Percentiles rank a stretch among this genome's conserved stretches.
Conservation (phyloP, 1,284 basidiomycete genomes). For the Ceratobasidium sp. region DNA sequence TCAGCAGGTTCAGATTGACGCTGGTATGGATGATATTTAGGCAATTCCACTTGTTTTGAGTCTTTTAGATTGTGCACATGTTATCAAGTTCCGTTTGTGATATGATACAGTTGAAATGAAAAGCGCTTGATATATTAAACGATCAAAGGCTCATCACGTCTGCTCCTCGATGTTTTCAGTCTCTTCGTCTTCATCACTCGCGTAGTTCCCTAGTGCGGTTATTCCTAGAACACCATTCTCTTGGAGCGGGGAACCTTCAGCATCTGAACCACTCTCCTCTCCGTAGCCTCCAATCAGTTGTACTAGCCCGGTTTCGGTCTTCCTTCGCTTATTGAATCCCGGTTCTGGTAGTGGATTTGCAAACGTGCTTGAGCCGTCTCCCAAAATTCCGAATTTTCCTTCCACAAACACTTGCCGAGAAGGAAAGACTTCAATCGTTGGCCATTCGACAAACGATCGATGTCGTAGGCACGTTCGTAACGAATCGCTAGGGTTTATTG, state of each 20-base stretch:
- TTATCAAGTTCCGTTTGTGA: not conserved
- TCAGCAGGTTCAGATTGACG: conserved; percentile 91
- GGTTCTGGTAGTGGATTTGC: conserved; percentile 50
- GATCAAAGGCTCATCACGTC: not conserved
- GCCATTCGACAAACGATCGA: conserved; percentile 80
- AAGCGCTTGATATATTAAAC: not conserved
- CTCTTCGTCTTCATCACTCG: conserved; percentile 62
- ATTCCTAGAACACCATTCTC: conserved; percentile 55
- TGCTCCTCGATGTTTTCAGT: conserved; percentile 45
- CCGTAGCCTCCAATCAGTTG: conserved; percentile 14
- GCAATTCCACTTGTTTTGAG: not conserved
- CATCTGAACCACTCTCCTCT: conserved; percentile 30
- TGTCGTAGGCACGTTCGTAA: conserved; percentile 61
- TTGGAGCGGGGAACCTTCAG: not conserved
- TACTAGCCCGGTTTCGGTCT: conserved; percentile 38
- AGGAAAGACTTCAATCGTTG: conserved; percentile 76
- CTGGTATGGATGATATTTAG: conserved; percentile 84
- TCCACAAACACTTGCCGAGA: conserved; percentile 62
- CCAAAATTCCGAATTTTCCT: conserved; percentile 61
- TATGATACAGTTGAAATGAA: conserved; percentile 9
- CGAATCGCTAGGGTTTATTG: conserved; percentile 59
- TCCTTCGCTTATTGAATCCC: conserved; percentile 47
- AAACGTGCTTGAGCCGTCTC: conserved; percentile 61
- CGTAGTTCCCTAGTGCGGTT: conserved; percentile 69
- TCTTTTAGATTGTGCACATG: not conserved